phyloP scores from a whole-genome alignment of 2,329 filamentous ascomycete genomes.

The Penicillium sp. region DNA sequence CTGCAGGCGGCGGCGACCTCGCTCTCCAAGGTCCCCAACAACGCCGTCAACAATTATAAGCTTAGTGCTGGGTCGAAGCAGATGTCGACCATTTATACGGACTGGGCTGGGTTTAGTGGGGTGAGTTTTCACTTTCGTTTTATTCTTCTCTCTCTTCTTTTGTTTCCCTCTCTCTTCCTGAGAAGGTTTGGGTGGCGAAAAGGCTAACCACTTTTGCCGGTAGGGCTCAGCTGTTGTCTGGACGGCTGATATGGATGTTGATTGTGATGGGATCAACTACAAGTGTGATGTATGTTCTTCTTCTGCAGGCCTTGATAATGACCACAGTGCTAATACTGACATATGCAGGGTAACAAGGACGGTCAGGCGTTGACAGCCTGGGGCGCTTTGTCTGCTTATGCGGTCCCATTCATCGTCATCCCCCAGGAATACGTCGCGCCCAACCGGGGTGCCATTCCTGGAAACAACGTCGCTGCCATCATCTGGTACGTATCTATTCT shows the following conservation, averaged over 20 bases:
- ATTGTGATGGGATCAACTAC: constrained; percentile 37
- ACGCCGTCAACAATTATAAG: neutral
- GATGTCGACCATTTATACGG: constrained; percentile 22
- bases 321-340: neutral
- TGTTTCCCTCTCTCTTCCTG: no score
- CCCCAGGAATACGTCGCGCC: constrained; percentile 32
- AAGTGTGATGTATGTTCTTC: constrained; percentile 29
- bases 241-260: constrained; percentile 41
- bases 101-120: constrained; percentile 32
- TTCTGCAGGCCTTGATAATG: accelerated
- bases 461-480: constrained; percentile 37
- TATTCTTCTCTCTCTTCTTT: no score
- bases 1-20: neutral
- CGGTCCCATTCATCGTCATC: constrained; percentile 36
- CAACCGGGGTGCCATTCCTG: constrained; percentile 26
- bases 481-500: constrained; percentile 30
- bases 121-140: constrained; percentile 17
- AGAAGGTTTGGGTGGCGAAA: neutral
- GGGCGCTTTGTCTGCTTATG: constrained; percentile 37
- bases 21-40: neutral
- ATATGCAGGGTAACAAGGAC: constrained; percentile 33
- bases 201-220: neutral
- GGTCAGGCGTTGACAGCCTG: constrained; percentile 34
- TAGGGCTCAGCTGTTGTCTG: constrained; percentile 36
- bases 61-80: neutral